Conservation (phyloP, 805 yeast genomes). For the Cyberlindnera petersonii region DNA sequence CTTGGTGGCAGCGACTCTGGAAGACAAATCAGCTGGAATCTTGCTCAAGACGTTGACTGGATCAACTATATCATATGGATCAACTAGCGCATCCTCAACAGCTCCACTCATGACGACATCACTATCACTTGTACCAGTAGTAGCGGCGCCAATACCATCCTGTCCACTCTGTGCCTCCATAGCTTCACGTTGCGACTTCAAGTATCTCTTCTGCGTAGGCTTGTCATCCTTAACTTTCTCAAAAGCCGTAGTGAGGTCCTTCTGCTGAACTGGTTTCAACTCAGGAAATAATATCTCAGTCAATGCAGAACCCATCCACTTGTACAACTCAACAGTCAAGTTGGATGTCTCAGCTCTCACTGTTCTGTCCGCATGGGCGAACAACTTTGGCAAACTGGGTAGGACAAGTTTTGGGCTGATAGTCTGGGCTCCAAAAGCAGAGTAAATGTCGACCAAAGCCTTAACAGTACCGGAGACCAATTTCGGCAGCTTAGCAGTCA, state of each 20-base stretch:
- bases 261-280: conserved; percentile 88
- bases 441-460: conserved; percentile 48
- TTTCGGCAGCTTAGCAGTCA: conserved; percentile 69
- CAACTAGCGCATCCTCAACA: conserved; percentile 35
- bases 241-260: conserved; percentile 70
- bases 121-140: conserved; percentile 16
- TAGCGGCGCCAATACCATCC: conserved; percentile 3
- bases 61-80: conserved; percentile 67
- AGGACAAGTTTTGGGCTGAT: conserved; percentile 56
- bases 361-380: conserved; percentile 80
- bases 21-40: conserved; percentile 59
- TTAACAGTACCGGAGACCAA: conserved; percentile 63
- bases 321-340: conserved; percentile 63
- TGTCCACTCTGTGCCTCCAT: conserved; percentile 26
- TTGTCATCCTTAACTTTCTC: conserved; percentile 41
- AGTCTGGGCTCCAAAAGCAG: conserved; percentile 58
- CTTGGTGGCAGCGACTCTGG: conserved; percentile 54
- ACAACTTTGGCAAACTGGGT: conserved; percentile 58
- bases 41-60: conserved; percentile 64
- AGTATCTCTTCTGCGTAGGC: conserved; percentile 51
- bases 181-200: conserved; percentile 50
- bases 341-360: conserved; percentile 77
- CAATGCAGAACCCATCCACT: conserved; percentile 64
- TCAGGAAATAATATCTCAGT: conserved; percentile 58
- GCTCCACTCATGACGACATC: conserved; percentile 28